Evolutionary conservation across 2,329 filamentous ascomycete species (phyloP).

Genomic region (Arthrobotrys musiformis): DNA sequence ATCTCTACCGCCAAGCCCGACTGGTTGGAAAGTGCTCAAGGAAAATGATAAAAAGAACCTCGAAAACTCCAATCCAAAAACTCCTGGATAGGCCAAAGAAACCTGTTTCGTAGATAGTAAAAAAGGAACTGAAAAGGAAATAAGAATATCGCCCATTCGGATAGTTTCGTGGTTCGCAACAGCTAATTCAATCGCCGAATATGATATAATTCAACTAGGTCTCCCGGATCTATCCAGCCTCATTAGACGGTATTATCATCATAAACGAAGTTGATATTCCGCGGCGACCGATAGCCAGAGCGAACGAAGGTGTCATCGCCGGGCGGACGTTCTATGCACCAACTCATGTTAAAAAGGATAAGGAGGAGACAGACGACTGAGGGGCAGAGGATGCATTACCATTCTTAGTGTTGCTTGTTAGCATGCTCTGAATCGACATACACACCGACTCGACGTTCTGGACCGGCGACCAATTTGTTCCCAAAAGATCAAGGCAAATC

Average conservation of each 20-base stretch:
- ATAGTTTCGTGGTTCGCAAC: not conserved
- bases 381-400: slow-evolving; percentile 62
- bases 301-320: slow-evolving; percentile 88
- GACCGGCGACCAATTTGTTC: slow-evolving; percentile 91
- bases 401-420: slow-evolving; percentile 92
- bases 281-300: slow-evolving; percentile 79
- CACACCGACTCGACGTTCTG: slow-evolving; percentile 97
- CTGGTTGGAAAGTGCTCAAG: slow-evolving; percentile 12
- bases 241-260: slow-evolving; percentile 82
- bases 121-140: not conserved
- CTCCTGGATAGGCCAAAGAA: slow-evolving; percentile 42
- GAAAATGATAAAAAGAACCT: slow-evolving; percentile 19
- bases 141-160: not conserved
- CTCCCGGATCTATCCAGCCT: not conserved
- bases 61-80: slow-evolving; percentile 48
- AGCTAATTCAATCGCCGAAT: not conserved
- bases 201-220: not conserved
- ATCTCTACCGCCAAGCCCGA: slow-evolving; percentile 30
- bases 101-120: slow-evolving; percentile 9
- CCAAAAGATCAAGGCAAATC: slow-evolving; percentile 92
- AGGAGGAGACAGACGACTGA: not conserved
- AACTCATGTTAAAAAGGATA: slow-evolving; percentile 15
- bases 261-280: slow-evolving; percentile 93
- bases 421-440: slow-evolving; percentile 97
- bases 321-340: slow-evolving; percentile 74